These are phyloP conservation scores for Russula compacta DNA, from an alignment of 768 basidiomycete species.

Conservation along the genomic window DNA sequence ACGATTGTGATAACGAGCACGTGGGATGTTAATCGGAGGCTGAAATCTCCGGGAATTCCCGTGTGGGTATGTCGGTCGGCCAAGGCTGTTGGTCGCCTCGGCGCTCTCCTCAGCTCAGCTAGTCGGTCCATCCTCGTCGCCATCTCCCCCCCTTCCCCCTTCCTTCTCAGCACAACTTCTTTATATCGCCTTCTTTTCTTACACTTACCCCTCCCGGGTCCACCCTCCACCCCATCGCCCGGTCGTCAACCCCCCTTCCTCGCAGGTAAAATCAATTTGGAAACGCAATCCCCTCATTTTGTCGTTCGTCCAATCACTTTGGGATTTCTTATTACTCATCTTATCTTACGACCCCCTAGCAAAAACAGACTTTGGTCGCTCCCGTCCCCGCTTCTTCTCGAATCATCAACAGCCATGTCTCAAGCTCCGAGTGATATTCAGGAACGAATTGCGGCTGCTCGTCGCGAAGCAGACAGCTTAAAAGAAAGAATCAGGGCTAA, in stretches of 20 bases:
- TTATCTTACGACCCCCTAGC: background rate
- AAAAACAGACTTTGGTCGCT: background rate
- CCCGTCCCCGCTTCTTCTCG: background rate
- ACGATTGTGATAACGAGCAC: background rate
- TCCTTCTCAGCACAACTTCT: background rate
- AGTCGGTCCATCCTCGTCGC: slow-evolving; percentile 4
- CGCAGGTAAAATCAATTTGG: slow-evolving; percentile 7
- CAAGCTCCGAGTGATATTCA: slow-evolving; percentile 79
- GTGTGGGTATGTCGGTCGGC: background rate
- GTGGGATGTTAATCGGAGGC: slow-evolving; percentile 1
- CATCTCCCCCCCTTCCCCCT: slow-evolving; percentile 3
- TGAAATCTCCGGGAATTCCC: slow-evolving; percentile 3
- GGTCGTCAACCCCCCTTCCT: background rate
- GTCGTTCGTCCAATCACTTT: background rate
- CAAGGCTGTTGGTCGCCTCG: slow-evolving; percentile 14
- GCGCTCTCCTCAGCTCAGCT: slow-evolving; percentile 10
- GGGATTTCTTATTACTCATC: background rate
- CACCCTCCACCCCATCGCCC: background rate
- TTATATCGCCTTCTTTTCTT: background rate
- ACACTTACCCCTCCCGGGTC: background rate
- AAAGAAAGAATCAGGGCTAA: slow-evolving; percentile 99
- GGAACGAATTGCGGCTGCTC: slow-evolving; percentile 90
- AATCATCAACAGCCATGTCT: slow-evolving; percentile 43
- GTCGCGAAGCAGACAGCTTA: slow-evolving; percentile 91
- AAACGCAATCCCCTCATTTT: slow-evolving; percentile 1